Base-by-base conservation (phyloP, 164 flowering plant genomes). In the Akebia trifoliata region DNA sequence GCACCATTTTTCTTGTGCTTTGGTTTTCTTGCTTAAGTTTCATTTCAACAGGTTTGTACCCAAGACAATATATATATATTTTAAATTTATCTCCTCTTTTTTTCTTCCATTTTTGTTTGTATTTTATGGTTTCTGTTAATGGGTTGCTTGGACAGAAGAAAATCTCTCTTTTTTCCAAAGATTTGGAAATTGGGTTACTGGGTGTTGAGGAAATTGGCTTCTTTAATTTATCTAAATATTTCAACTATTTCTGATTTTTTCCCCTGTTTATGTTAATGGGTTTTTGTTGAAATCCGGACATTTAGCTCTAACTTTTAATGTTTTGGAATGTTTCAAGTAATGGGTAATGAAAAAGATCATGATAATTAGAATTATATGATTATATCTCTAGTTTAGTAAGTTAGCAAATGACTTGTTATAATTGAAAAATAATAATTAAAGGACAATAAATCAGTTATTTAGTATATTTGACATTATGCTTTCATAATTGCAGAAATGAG, bases 1-100 rank as follows among this genome's bases (percentile, higher is more conserved):
- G 10, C 50, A 14, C 48, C 47, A 43, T 67, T 50, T 40, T 67
- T 47, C 21, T 61, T 12, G 20, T 50, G 65, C 4, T 61, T 21
- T 50, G 56, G 48, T 42, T 54, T 54, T 60, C 45, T 34, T 56
- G 61, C 53, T 56, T 50, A 28, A 49, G 61, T 54, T 54, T 60
- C 10, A 50, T 39, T 25, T 42, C 65, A 26, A 43, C 69, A 53
- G 69, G 69, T 66, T 44, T 18, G 58, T 35, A 2, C 6, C 56
- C 28, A n/a, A n/a, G n/a, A 42, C 2, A n/a, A 45, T 22, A 25
- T 2, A 21, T 45, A 6, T 45, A 11, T 8, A 4, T 46, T 47
- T 26, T 6, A 43, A 10, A 10, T 15, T 32, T 21, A 14, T 22
- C 4, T 31, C 14, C 3, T 9, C 1, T 0, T 32, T 22, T 26